Conservation (phyloP, 169 alveolate genomes). For the Ichthyophthirius multifiliis region DNA sequence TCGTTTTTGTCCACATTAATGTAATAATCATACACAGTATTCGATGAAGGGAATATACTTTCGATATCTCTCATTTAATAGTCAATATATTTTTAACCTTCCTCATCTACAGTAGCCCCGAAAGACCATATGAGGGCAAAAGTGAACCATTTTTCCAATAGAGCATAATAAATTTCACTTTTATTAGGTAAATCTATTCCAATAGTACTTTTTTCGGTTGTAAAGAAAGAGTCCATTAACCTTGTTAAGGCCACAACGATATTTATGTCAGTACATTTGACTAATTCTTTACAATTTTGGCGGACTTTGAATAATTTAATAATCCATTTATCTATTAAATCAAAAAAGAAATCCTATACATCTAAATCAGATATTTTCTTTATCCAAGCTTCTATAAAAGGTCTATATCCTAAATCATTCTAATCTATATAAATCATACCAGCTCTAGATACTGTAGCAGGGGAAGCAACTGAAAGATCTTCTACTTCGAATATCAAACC, state of each 20-base stretch:
- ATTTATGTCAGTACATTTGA: constrained; percentile 84
- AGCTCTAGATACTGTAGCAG: constrained; percentile 90
- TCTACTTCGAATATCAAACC: constrained; percentile 87
- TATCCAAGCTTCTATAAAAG: constrained; percentile 86
- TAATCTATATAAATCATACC: constrained; percentile 92
- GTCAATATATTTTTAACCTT: constrained; percentile 80
- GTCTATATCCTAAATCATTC: constrained; percentile 85
- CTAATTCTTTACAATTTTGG: constrained; percentile 80
- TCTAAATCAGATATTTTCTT: constrained; percentile 66
- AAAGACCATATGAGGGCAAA: constrained; percentile 92
- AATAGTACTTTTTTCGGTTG: constrained; percentile 50
- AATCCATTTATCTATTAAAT: constrained; percentile 81
- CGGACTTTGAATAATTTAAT: constrained; percentile 73
- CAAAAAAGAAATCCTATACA: constrained; percentile 65
- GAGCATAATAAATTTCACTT: constrained; percentile 56
- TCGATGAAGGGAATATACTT: constrained; percentile 87
- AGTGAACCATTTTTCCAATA: constrained; percentile 81
- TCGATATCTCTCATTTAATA: constrained; percentile 82
- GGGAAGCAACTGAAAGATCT: constrained; percentile 84
- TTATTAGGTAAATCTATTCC: constrained; percentile 42
- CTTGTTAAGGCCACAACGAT: constrained; percentile 82
- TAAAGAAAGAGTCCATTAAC: constrained; percentile 81
- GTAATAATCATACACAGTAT: constrained; percentile 90
- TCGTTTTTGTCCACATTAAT: constrained; percentile 88
- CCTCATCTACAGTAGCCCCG: constrained; percentile 91